Conservation (phyloP, 148 eudicot genomes). For the Silene uniflora region DNA sequence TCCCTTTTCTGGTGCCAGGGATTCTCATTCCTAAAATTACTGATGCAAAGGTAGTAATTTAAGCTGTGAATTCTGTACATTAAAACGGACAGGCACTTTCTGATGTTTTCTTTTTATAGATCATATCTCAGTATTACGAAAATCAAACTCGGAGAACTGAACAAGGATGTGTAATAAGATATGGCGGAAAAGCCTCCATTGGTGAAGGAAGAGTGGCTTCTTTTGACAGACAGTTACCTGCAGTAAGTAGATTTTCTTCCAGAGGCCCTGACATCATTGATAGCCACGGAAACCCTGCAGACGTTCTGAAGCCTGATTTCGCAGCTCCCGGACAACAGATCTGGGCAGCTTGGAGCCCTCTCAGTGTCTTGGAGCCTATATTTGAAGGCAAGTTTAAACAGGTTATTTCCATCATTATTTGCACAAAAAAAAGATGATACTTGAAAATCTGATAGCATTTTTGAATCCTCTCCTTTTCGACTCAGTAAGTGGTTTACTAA, state of each 20-base stretch:
- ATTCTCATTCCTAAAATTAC: slow-evolving; percentile 74
- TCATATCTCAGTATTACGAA: slow-evolving; percentile 64
- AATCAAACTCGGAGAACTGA: slow-evolving; percentile 42
- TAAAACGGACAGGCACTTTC: neutral
- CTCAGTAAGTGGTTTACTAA: neutral
- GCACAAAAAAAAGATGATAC: neutral
- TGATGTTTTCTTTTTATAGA: slow-evolving; percentile 31
- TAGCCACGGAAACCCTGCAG: slow-evolving; percentile 44
- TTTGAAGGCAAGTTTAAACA: slow-evolving; percentile 48
- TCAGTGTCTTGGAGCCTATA: slow-evolving; percentile 60
- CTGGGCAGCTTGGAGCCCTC: slow-evolving; percentile 99
- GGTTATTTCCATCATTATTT: neutral
- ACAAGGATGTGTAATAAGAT: slow-evolving; percentile 42
- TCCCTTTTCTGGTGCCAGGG: slow-evolving; percentile 67
- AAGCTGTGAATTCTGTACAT: neutral
- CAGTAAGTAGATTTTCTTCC: slow-evolving; percentile 85
- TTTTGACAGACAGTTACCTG: slow-evolving; percentile 51
- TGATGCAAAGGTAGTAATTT: slow-evolving; percentile 44
- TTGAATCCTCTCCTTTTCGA: too few species aligned
- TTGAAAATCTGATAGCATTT: too few species aligned
- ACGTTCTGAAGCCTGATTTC: slow-evolving; percentile 85
- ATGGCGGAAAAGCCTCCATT: slow-evolving; percentile 59
- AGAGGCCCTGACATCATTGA: slow-evolving; percentile 85
- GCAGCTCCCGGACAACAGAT: slow-evolving; percentile 91
- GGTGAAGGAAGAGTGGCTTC: slow-evolving; percentile 79